A percentile compares a stretch with the other conserved stretches of the same genome.
Evolutionary conservation across 257 asterid species (phyloP).

Genomic region (Nicotiana obtusifolia): DNA sequence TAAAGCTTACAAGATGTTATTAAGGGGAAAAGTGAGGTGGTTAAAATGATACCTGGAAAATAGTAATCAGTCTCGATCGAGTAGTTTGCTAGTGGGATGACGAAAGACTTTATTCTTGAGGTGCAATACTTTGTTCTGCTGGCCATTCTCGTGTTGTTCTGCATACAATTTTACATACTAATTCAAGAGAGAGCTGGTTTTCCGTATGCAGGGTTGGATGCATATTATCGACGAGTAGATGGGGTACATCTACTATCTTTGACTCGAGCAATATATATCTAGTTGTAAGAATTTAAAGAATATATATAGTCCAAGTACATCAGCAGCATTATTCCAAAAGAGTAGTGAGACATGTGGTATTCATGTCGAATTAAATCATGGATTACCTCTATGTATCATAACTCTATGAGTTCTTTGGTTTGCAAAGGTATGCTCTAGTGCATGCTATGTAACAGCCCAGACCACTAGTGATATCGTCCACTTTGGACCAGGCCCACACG

Average conservation of each 20-base stretch:
- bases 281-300: background rate
- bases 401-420: background rate
- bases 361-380: too few species aligned
- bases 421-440: background rate
- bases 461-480: too few species aligned
- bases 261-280: background rate
- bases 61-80: constrained; percentile 64
- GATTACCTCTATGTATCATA: background rate
- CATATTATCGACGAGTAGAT: too few species aligned
- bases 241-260: too few species aligned
- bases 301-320: background rate
- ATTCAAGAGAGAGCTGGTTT: background rate
- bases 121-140: constrained; percentile 87
- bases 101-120: constrained; percentile 81
- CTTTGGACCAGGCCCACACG: too few species aligned
- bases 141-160: constrained; percentile 93
- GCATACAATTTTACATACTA: constrained; percentile 9
- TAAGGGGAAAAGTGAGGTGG: background rate
- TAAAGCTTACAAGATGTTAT: background rate
- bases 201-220: background rate
- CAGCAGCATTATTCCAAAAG: background rate
- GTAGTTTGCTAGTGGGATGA: constrained; percentile 77
- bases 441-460: too few species aligned
- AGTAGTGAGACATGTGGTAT: background rate
- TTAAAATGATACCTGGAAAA: constrained; percentile 65